Evolutionary conservation across 441 rosid species (phyloP).

Genomic region (Gossypium lobatum): DNA sequence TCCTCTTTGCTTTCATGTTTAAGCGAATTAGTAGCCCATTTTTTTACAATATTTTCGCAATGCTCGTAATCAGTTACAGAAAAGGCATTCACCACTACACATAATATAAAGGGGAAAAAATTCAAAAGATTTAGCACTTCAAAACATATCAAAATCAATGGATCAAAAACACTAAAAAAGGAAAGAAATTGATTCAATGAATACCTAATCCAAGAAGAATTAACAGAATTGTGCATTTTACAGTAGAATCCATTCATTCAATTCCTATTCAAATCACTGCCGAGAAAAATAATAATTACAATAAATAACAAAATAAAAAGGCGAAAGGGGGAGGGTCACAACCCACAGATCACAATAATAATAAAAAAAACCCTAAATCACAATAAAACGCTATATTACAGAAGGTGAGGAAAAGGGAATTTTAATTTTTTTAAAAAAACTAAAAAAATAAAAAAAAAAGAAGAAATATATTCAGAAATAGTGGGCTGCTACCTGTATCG

Average conservation of each 20-base stretch:
- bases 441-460: background rate
- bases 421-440: background rate
- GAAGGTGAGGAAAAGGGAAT: background rate
- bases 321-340: background rate
- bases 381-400: background rate
- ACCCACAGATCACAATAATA: background rate
- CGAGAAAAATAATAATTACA: background rate
- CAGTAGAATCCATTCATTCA: slow-evolving; percentile 39
- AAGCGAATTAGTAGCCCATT: slow-evolving; percentile 57
- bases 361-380: background rate
- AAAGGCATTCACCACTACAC: slow-evolving; percentile 38
- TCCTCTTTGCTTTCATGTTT: slow-evolving; percentile 44
- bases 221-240: slow-evolving; percentile 33
- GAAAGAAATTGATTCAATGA: background rate
- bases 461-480: background rate
- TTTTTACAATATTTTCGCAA: slow-evolving; percentile 63
- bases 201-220: slow-evolving; percentile 54
- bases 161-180: background rate
- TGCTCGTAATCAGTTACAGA: slow-evolving; percentile 41
- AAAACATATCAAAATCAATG: background rate
- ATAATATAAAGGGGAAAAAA: slow-evolving; percentile 5
- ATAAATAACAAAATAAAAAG: background rate
- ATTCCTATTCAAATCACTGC: slow-evolving; percentile 31
- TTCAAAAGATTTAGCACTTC: background rate
- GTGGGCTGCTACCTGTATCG: slow-evolving; percentile 45